phyloP scores from a whole-genome alignment of 2,329 filamentous ascomycete species.

The Aspergillus glaucus region DNA sequence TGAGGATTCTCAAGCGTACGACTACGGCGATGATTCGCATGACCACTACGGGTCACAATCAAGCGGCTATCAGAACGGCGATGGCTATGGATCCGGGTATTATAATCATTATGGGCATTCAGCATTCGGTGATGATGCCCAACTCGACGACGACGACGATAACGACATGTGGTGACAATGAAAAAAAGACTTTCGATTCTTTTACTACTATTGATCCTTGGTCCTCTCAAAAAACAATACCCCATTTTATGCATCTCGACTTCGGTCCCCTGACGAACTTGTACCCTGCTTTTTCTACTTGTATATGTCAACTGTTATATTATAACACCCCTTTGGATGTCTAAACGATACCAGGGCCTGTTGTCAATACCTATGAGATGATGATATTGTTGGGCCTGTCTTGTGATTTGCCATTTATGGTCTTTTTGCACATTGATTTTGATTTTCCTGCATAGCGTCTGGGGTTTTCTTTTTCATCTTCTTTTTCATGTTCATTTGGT shows the following conservation, averaged over 20 bases:
- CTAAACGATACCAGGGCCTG: constrained; percentile 7
- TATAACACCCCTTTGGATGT: constrained; percentile 13
- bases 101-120: constrained; percentile 34
- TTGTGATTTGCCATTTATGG: constrained; percentile 15
- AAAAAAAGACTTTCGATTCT: constrained; percentile 14
- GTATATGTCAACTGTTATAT: constrained; percentile 7
- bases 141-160: constrained; percentile 40
- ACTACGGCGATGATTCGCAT: constrained; percentile 42
- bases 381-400: constrained; percentile 6
- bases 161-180: constrained; percentile 45
- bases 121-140: constrained; percentile 36
- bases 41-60: constrained; percentile 33
- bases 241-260: constrained; percentile 23
- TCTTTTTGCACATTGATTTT: constrained; percentile 15
- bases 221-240: constrained; percentile 21
- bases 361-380: constrained; percentile 6
- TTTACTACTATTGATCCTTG: constrained; percentile 20
- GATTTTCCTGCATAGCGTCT: constrained; percentile 34
- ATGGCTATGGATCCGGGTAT: constrained; percentile 28
- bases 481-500: constrained; percentile 7
- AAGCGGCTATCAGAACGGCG: constrained; percentile 33
- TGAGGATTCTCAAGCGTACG: constrained; percentile 48
- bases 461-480: constrained; percentile 24
- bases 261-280: constrained; percentile 16
- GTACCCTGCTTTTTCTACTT: constrained; percentile 16